Base-by-base conservation (phyloP, 2,329 filamentous ascomycete genomes). In the Aureobasidium pullulans region DNA sequence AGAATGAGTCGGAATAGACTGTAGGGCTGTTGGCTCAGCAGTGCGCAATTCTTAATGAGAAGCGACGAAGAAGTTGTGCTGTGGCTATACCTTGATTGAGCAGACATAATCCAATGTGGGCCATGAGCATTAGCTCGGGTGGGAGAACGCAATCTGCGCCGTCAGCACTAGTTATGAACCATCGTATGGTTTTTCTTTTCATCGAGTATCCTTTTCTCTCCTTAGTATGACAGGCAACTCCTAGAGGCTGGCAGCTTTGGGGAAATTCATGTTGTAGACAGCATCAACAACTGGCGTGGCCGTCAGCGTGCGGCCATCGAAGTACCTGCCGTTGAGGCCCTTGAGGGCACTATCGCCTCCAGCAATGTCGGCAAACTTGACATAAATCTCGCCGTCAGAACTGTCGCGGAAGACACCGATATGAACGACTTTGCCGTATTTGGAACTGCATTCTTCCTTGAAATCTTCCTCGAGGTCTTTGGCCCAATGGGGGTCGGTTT, bases 291-390 rank as follows among this genome's bases (percentile, higher is more conserved):
- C 90, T 74, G 92, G 94, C 65, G 91, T 88, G 68, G 93, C 94
- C 72, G 89, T 93, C 74, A 99, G 96, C 80, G 90, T 90, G 70
- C 87, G 85, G 69, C 90, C 90, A 71, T 90, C 94, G 76, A 99
- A 99, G 76, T 89, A 96, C 72, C 94, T 87, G 70, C 94, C 94
- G 75, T 99, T 97, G 64, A 99, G 84, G 71, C 94, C 94, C 74
- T 96, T 95, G 77, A 97, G 95, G 68, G 94, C 94, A 72, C 96
- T 97, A 76, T 96, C 90, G 72, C 93, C 93, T 68, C 93, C 93
- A 73, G 92, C 85, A 63, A 97, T 89, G 70, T 90, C 88, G 76
- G 96, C 91, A 78, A 99, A 99, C 76, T 99, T 99, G 74, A 99
- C 86, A 76, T 96, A 99, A 68, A 99, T 93, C 72, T 99, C 94